A percentile compares a stretch with the other conserved stretches of the same genome.
phyloP scores from a whole-genome alignment of 345 rosid species.

The Salix arbutifolia region DNA sequence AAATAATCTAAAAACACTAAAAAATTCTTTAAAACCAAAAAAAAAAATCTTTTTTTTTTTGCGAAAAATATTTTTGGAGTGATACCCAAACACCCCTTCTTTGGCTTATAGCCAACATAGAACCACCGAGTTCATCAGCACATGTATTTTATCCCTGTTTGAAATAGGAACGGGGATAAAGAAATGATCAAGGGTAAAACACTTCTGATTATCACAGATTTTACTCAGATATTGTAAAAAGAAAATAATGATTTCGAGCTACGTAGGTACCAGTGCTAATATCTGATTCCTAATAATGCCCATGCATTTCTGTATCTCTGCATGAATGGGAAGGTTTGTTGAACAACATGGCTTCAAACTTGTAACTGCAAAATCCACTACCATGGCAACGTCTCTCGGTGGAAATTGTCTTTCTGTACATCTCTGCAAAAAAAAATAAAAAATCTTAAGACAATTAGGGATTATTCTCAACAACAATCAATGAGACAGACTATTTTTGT shows the following conservation, averaged over 20 bases:
- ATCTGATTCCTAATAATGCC: constrained; percentile 68
- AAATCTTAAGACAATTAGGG: background rate
- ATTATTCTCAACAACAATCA: background rate
- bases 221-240: background rate
- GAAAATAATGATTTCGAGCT: background rate
- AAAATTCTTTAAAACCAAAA: too few relatives aligned
- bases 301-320: constrained; percentile 88
- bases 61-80: too few relatives aligned
- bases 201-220: background rate
- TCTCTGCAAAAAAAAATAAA: constrained; percentile 43
- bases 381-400: constrained; percentile 71
- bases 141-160: too few relatives aligned
- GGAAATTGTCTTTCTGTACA: constrained; percentile 85
- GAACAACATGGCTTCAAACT: constrained; percentile 75
- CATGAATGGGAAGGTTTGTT: constrained; percentile 67
- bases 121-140: too few relatives aligned
- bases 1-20: too few relatives aligned
- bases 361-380: constrained; percentile 66
- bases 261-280: constrained; percentile 31
- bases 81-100: too few relatives aligned
- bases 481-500: background rate
- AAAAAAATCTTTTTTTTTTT: too few relatives aligned
- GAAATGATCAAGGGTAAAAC: too few relatives aligned
- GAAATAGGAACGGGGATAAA: too few relatives aligned
- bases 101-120: too few relatives aligned